Conservation (phyloP, 139 green algal species). For the Trebouxia sp. region DNA sequence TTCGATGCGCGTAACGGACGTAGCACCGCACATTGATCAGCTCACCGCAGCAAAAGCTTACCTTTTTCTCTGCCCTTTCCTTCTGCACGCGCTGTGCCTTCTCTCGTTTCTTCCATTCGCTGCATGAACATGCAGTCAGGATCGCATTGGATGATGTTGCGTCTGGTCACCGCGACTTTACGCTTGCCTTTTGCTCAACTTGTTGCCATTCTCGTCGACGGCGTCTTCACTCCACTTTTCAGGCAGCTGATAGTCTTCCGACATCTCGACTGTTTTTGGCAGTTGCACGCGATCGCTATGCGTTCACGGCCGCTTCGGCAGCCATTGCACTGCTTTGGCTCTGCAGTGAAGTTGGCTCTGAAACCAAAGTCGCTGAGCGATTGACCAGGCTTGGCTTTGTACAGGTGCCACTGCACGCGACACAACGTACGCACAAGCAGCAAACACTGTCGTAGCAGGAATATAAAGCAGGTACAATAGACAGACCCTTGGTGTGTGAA, state of each 20-base stretch:
- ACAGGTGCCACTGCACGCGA: too few species aligned
- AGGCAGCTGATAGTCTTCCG: constrained; percentile 14
- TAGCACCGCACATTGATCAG: too few species aligned
- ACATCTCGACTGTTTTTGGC: not conserved
- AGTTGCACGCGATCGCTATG: too few species aligned
- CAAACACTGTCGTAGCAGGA: too few species aligned
- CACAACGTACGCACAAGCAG: too few species aligned
- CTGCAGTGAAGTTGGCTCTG: not conserved
- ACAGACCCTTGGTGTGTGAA: too few species aligned
- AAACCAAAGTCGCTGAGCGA: too few species aligned
- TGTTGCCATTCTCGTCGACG: constrained; percentile 81
- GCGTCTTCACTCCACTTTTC: constrained; percentile 67
- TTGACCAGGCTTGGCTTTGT: too few species aligned
- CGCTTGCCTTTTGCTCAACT: constrained; percentile 86
- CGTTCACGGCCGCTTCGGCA: too few species aligned
- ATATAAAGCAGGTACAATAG: too few species aligned
- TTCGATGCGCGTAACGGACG: too few species aligned
- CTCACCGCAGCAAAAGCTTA: constrained; percentile 31
- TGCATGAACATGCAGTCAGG: constrained; percentile 31
- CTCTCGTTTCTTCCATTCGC: constrained; percentile 89
- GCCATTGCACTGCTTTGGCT: not conserved
- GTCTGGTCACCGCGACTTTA: not conserved
- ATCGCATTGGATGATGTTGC: not conserved
- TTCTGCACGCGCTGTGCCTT: constrained; percentile 78
- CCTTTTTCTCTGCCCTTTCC: constrained; percentile 85